These are phyloP conservation scores for Ceriops zippeliana DNA, from an alignment of 345 rosid species.

Conservation along the genomic window DNA sequence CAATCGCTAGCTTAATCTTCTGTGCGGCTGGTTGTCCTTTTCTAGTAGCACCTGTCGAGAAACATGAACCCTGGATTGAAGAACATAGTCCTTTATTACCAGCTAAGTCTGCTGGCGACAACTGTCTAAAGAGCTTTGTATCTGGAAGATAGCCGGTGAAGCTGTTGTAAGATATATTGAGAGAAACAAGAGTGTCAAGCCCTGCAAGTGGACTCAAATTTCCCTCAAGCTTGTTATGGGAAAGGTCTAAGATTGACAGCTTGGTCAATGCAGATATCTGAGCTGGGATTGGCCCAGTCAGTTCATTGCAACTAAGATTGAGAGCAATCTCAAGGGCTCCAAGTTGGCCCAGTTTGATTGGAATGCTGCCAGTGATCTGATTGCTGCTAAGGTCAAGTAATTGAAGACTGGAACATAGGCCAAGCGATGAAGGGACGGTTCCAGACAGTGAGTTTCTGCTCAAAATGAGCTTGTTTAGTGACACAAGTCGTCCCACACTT, in stretches of 20 bases:
- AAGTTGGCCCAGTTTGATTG: constrained; percentile 60
- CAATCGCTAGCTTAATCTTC: constrained; percentile 71
- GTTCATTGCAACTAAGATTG: constrained; percentile 76
- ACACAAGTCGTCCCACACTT: constrained; percentile 66
- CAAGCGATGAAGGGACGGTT: constrained; percentile 60
- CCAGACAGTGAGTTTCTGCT: constrained; percentile 69
- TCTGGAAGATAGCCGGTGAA: constrained; percentile 90
- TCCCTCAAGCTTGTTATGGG: constrained; percentile 78
- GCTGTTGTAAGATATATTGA: constrained; percentile 75
- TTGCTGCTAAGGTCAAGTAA: constrained; percentile 88
- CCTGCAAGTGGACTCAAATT: constrained; percentile 48
- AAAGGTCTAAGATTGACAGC: constrained; percentile 80
- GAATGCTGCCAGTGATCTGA: constrained; percentile 63
- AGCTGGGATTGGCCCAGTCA: constrained; percentile 70
- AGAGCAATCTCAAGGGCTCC: constrained; percentile 85
- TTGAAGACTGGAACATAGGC: constrained; percentile 74
- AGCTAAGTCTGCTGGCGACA: constrained; percentile 44
- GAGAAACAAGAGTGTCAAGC: constrained; percentile 75
- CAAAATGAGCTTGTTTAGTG: constrained; percentile 64
- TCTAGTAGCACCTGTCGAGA: constrained; percentile 33
- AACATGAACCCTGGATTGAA: constrained; percentile 58
- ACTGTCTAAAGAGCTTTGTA: constrained; percentile 69
- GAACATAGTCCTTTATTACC: constrained; percentile 75
- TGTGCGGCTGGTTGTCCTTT: constrained; percentile 36
- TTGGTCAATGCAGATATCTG: constrained; percentile 66